These are phyloP conservation scores for Panellus pusillus DNA, from an alignment of 768 basidiomycete genomes.

Conservation along the genomic window DNA sequence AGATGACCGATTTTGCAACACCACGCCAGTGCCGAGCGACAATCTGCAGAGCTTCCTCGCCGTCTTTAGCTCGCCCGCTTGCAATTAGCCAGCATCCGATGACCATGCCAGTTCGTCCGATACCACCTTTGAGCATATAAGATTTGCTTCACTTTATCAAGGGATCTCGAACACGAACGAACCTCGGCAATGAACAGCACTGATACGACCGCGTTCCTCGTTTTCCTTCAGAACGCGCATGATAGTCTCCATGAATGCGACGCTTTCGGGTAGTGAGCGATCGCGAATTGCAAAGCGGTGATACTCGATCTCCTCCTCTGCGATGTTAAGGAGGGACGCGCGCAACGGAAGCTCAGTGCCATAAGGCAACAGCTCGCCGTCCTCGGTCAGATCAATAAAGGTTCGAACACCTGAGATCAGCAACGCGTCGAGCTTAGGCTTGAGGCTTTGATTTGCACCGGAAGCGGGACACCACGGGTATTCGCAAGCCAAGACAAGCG, in stretches of 20 bases:
- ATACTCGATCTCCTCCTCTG: conserved; percentile 53
- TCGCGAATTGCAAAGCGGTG: conserved; percentile 80
- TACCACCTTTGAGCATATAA: conserved; percentile 47
- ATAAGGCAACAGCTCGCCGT: conserved; percentile 73
- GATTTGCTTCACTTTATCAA: too few relatives aligned
- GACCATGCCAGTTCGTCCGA: conserved; percentile 62
- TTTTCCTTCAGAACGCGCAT: conserved; percentile 62
- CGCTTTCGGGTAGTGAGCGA: conserved; percentile 61
- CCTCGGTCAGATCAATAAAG: conserved; percentile 83
- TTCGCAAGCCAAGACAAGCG: conserved; percentile 73
- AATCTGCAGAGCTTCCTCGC: conserved; percentile 14
- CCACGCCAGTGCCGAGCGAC: conserved; percentile 57
- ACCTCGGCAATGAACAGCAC: conserved; percentile 71
- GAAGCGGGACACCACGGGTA: conserved; percentile 73
- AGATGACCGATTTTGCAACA: conserved; percentile 76
- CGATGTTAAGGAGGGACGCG: conserved; percentile 56
- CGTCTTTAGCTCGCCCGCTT: conserved; percentile 36
- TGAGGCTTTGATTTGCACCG: conserved; percentile 29
- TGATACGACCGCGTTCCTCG: conserved; percentile 54
- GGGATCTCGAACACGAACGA: too few relatives aligned
- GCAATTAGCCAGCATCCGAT: conserved; percentile 58
- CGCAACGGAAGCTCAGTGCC: conserved; percentile 51
- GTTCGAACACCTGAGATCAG: conserved; percentile 73
- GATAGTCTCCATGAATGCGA: conserved; percentile 58
- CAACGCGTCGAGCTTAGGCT: conserved; percentile 73